Percentiles rank a stretch among this genome's conserved stretches.
Conservation (phyloP, 495 filamentous ascomycete genomes). For the Lichina pygmaea region DNA sequence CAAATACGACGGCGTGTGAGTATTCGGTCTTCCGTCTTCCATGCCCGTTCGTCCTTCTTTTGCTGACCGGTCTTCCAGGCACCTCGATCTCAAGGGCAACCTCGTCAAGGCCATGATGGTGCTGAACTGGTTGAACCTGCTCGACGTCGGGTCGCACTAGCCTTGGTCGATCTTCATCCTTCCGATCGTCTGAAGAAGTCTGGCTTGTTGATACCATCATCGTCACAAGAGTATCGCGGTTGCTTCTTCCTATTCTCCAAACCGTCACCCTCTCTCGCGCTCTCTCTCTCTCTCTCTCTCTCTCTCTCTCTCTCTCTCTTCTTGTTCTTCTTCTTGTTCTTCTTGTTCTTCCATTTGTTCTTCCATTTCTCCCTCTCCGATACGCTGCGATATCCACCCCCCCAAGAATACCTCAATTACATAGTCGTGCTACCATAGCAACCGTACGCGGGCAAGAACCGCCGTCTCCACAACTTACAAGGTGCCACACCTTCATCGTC, state of each 20-base stretch:
- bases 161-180: not conserved
- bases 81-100: slow-evolving; percentile 24
- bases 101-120: slow-evolving; percentile 28
- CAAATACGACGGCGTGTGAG: slow-evolving; percentile 23
- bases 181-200: not conserved
- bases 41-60: not conserved
- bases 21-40: not conserved
- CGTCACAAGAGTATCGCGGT: too few relatives aligned
- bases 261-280: not conserved
- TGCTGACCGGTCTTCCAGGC: slow-evolving; percentile 7
- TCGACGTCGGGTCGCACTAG: slow-evolving; percentile 4
- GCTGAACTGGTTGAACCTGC: slow-evolving; percentile 22
- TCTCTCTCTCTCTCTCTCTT: not conserved
- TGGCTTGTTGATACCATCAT: too few relatives aligned
- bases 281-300: not conserved
- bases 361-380: too few relatives aligned
- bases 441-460: too few relatives aligned
- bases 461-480: too few relatives aligned
- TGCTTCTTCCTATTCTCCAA: not conserved
- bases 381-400: too few relatives aligned
- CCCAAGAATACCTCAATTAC: too few relatives aligned
- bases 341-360: too few relatives aligned
- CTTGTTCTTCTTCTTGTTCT: too few relatives aligned
- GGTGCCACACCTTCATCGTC: too few relatives aligned
- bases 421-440: too few relatives aligned